Evolutionary conservation across 345 rosid species (phyloP), one percentile per base, ranked within the genome.

Genomic region (Erucastrum elatum): DNA sequence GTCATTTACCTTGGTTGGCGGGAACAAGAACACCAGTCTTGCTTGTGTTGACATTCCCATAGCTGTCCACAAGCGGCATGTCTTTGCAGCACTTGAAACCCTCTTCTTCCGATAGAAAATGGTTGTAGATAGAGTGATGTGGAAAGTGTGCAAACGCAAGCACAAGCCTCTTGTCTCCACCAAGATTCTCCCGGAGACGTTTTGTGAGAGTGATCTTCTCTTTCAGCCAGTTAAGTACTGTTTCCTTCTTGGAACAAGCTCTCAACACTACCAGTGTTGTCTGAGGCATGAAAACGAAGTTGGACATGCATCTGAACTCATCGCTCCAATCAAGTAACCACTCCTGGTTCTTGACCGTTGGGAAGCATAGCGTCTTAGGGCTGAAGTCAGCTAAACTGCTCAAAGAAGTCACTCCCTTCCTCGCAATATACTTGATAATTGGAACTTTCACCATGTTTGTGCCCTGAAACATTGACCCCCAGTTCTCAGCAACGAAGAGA

Each of bases 1-100:
- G 21, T 21, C 95, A 92, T 77, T 88, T 87, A 77, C 94, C 89
- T 64, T 62, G 83, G 5, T 75, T 86, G 51, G 88, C 94, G 13
- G 96, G 92, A 39, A 92, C 90, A 74, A 92, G 94, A 82, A 88
- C 85, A 0, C 82, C 88, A 0, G 6, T 55, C 41, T 83, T 63
- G 1, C 1, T 46, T 1, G 60, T 83, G 46, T 13, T 66, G 15
- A 85, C 85, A 56, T 12, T 0, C 0, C 94, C 86, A 56, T 84
- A 86, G 63, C 77, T 87, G 75, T 92, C 91, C 8, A 92, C 75
- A n/a, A 92, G 85, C 11, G 90, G 96, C 87, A 89, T 80, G 16
- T 11, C 34, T n/a, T 60, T 11, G 64, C 91, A 86, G 64, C 86
- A 72, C 11, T 7, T 0, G 7, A 0, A 2, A 35, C 86, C 85